Evolutionary conservation across 306 rosid genomes (phyloP).

Genomic region (Prunus mira): DNA sequence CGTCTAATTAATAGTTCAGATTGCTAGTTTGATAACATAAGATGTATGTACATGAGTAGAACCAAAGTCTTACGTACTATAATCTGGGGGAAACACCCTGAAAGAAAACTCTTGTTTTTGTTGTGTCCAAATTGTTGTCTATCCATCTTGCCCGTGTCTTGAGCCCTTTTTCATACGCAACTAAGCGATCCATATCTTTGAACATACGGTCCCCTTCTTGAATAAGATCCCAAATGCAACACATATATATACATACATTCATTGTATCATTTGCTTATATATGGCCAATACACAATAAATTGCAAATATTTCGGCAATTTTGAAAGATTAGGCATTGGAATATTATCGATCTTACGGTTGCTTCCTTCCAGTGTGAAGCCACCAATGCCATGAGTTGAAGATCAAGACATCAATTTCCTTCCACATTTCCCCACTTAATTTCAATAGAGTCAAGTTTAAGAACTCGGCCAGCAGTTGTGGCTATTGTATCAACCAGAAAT

Average conservation of each 20-base stretch:
- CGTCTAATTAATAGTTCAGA: too few species aligned
- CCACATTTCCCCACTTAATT: conserved; percentile 32
- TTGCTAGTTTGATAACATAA: too few species aligned
- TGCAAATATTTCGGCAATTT: too few species aligned
- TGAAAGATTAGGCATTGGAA: background rate
- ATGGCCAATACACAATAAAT: background rate
- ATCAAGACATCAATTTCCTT: conserved; percentile 26
- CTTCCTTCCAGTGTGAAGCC: conserved; percentile 26
- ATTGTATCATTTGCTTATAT: background rate
- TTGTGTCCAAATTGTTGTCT: conserved; percentile 37
- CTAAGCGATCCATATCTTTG: conserved; percentile 68
- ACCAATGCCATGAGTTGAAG: conserved; percentile 60
- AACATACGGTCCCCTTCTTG: conserved; percentile 28
- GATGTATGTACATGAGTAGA: too few species aligned
- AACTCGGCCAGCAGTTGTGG: conserved; percentile 23
- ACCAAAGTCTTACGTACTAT: conserved; percentile 37
- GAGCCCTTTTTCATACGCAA: conserved; percentile 61
- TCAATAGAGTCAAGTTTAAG: conserved; percentile 37
- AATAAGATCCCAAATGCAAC: conserved; percentile 61
- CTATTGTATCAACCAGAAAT: conserved; percentile 34
- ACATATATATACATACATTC: too few species aligned
- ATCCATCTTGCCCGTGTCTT: conserved; percentile 81
- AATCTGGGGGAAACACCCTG: conserved; percentile 82
- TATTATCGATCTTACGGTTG: conserved; percentile 31
- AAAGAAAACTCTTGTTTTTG: conserved; percentile 52